Conservation (phyloP, 1,139 yeast species). For the Hyphopichia buzzinii region DNA sequence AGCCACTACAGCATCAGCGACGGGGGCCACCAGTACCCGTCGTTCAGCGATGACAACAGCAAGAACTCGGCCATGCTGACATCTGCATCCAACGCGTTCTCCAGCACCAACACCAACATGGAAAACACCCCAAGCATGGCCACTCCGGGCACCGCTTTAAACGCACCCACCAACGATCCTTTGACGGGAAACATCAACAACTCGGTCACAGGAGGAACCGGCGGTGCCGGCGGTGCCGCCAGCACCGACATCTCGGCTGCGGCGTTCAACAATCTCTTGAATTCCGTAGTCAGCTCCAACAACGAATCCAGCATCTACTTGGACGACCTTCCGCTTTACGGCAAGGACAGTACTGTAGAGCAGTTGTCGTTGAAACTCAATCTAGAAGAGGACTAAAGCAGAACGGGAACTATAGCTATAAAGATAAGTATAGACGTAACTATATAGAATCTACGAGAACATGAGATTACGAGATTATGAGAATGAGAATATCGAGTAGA, state of each 20-base stretch:
- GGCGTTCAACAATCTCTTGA: constrained; percentile 33
- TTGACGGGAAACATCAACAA: constrained; percentile 17
- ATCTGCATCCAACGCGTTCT: neutral
- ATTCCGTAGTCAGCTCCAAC: constrained; percentile 22
- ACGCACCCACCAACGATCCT: constrained; percentile 16
- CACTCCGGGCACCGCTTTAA: constrained; percentile 20
- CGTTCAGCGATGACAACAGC: constrained; percentile 5
- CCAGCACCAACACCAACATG: constrained; percentile 4
- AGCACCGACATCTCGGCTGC: constrained; percentile 25
- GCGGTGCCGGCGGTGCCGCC: constrained; percentile 7
- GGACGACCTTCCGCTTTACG: constrained; percentile 40
- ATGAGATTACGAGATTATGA: no score
- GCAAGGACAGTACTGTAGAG: constrained; percentile 41
- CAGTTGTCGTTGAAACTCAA: constrained; percentile 31
- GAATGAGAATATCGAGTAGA: no score
- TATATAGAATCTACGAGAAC: no score
- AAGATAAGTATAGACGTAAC: constrained; percentile 1
- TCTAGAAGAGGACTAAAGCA: constrained; percentile 12
- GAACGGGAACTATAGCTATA: constrained; percentile 5
- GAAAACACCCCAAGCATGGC: constrained; percentile 1
- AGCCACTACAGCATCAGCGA: constrained; percentile 35
- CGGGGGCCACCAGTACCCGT: constrained; percentile 34
- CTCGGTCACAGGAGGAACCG: constrained; percentile 9
- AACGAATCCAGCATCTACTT: constrained; percentile 24
- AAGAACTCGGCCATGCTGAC: neutral